A percentile compares a stretch with the other conserved stretches of the same genome.
These are phyloP conservation scores for Glebionis coronaria DNA, from an alignment of 129 eudicot genomes.

Conservation along the genomic window DNA sequence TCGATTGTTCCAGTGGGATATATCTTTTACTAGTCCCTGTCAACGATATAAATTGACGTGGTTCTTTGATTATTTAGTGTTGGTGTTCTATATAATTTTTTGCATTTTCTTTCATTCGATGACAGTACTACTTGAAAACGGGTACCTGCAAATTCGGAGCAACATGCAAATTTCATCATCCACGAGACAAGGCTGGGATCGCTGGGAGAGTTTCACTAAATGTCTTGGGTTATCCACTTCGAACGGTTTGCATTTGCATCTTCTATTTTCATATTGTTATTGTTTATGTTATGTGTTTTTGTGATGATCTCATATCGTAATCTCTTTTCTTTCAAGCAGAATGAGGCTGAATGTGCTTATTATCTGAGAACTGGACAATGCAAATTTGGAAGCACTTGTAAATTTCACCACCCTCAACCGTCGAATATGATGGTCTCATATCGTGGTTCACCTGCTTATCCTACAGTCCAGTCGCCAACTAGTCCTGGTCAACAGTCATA, in stretches of 20 bases:
- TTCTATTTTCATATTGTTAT: background rate
- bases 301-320: background rate
- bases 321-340: conserved; percentile 36
- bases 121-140: conserved; percentile 80
- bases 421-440: conserved; percentile 71
- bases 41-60: background rate
- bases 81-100: conserved; percentile 6
- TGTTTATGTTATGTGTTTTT: background rate
- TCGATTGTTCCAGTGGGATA: background rate
- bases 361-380: conserved; percentile 95
- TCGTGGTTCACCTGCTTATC: conserved; percentile 86
- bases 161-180: conserved; percentile 96
- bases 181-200: conserved; percentile 91
- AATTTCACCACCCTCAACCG: conserved; percentile 95
- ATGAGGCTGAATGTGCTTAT: conserved; percentile 86
- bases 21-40: background rate
- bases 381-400: conserved; percentile 95
- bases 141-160: conserved; percentile 97
- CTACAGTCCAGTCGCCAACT: conserved; percentile 73
- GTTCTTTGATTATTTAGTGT: background rate
- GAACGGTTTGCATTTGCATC: conserved; percentile 63
- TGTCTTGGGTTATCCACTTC: conserved; percentile 90
- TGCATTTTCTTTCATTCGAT: conserved; percentile 13
- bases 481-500: conserved; percentile 77
- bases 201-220: conserved; percentile 82